Percentiles rank a stretch among this genome's conserved stretches.
These are phyloP conservation scores for Arachnomyces sp. DNA, from an alignment of 2,329 filamentous ascomycete genomes.

Conservation along the genomic window DNA sequence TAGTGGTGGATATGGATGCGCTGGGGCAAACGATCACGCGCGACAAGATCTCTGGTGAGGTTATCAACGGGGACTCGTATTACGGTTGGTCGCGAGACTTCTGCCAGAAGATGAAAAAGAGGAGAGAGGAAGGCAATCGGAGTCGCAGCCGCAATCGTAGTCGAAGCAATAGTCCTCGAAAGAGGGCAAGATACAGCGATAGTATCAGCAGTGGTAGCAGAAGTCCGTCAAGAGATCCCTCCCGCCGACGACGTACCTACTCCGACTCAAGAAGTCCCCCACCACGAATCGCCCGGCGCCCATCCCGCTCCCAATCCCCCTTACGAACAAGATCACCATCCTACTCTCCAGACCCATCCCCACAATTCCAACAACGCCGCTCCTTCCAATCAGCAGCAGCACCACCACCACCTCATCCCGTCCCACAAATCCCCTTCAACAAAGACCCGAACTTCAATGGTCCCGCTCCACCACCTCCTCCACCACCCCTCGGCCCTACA, in stretches of 20 bases:
- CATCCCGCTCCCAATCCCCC: constrained; percentile 22
- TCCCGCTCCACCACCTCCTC: constrained; percentile 2
- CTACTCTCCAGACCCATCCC: constrained; percentile 26
- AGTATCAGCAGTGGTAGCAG: constrained; percentile 25
- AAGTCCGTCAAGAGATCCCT: constrained; percentile 18
- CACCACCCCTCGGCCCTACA: constrained; percentile 9
- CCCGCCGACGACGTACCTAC: constrained; percentile 20
- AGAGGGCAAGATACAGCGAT: constrained; percentile 33
- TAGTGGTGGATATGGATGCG: constrained; percentile 59
- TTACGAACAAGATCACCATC: constrained; percentile 22
- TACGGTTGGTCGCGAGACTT: constrained; percentile 81
- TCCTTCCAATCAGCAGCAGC: constrained; percentile 16
- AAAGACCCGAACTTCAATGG: background rate
- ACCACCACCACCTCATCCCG: constrained; percentile 18
- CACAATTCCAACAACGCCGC: constrained; percentile 12
- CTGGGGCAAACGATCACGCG: constrained; percentile 61
- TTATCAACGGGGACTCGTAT: constrained; percentile 63
- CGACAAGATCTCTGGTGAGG: constrained; percentile 58
- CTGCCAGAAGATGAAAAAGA: constrained; percentile 67
- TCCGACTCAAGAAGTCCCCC: constrained; percentile 19
- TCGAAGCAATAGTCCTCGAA: constrained; percentile 35
- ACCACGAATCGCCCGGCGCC: constrained; percentile 18
- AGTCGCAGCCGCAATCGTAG: constrained; percentile 37
- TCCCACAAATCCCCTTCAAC: constrained; percentile 10
- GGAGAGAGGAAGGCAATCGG: constrained; percentile 18